These are phyloP conservation scores for Endothia cerciana DNA, from an alignment of 2,329 filamentous ascomycete genomes.

Conservation along the genomic window DNA sequence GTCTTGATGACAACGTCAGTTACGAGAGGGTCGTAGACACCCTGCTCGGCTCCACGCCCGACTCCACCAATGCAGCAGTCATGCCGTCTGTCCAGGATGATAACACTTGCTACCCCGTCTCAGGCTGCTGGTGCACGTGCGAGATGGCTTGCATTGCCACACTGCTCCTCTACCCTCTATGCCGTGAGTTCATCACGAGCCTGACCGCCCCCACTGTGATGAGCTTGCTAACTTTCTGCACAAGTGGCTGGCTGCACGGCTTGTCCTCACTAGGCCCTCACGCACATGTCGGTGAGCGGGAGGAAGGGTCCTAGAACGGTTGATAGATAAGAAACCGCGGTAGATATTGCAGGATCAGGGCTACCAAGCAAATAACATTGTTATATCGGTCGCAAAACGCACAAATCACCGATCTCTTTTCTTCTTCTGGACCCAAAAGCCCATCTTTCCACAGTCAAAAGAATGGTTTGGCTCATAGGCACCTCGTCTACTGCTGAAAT, in stretches of 20 bases:
- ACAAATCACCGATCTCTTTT: too few relatives aligned
- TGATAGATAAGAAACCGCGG: too few relatives aligned
- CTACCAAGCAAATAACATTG: too few relatives aligned
- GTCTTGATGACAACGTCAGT: neutral
- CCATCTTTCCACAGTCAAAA: too few relatives aligned
- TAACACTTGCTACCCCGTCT: neutral
- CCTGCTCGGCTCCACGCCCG: neutral
- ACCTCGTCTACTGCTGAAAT: too few relatives aligned
- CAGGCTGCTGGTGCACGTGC: constrained; percentile 7
- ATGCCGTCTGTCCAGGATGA: neutral
- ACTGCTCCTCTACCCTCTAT: neutral
- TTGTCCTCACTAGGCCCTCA: constrained; percentile 7
- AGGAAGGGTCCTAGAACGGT: too few relatives aligned
- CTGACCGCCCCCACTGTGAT: too few relatives aligned
- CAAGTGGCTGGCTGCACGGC: constrained; percentile 11
- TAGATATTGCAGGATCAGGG: too few relatives aligned
- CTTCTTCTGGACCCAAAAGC: too few relatives aligned
- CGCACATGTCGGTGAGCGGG: neutral
- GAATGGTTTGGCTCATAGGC: too few relatives aligned
- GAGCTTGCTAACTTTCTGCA: neutral
- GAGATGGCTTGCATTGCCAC: constrained; percentile 11
- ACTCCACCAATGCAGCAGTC: neutral
- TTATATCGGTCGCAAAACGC: too few relatives aligned
- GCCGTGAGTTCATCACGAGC: neutral
- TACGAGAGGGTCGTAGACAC: neutral